Evolutionary conservation across 768 basidiomycete genomes (phyloP).

Genomic region (Agrocybe chaxingu): DNA sequence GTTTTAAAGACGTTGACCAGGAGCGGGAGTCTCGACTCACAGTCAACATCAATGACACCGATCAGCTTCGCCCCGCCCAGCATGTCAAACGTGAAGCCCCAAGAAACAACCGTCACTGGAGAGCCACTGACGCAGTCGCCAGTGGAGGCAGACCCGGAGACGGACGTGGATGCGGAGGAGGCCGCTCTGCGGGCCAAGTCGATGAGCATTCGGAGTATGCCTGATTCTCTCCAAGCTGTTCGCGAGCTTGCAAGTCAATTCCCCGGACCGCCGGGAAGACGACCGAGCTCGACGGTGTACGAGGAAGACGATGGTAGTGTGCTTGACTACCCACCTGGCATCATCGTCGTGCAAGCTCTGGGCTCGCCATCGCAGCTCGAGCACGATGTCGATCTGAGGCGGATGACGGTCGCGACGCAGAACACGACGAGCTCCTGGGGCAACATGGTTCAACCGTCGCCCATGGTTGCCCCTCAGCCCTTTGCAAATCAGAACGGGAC

Average conservation of each 20-base stretch:
- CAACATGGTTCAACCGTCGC: background rate
- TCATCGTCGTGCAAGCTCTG: conserved; percentile 10
- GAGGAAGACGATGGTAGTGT: conserved; percentile 12
- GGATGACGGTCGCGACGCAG: background rate
- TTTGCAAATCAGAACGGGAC: too few relatives aligned
- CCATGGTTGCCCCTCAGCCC: background rate
- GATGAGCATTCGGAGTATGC: conserved; percentile 30
- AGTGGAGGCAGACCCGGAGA: background rate
- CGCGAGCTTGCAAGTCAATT: conserved; percentile 53
- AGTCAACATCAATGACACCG: background rate
- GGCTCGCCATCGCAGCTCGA: conserved; percentile 16
- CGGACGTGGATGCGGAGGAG: background rate
- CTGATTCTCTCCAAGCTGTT: conserved; percentile 42
- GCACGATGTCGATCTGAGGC: background rate
- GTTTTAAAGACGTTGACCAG: conserved; percentile 13
- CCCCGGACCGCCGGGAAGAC: conserved; percentile 40
- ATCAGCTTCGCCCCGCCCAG: background rate
- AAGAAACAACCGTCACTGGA: too few relatives aligned
- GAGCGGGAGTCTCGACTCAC: too few relatives aligned
- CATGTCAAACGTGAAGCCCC: too few relatives aligned
- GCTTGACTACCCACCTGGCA: conserved; percentile 9
- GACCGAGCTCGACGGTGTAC: background rate
- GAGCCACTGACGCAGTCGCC: too few relatives aligned
- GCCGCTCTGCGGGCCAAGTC: conserved; percentile 13
- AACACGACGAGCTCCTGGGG: background rate